These are phyloP conservation scores for Pueraria montana DNA, from an alignment of 306 rosid genomes.

Conservation along the genomic window DNA sequence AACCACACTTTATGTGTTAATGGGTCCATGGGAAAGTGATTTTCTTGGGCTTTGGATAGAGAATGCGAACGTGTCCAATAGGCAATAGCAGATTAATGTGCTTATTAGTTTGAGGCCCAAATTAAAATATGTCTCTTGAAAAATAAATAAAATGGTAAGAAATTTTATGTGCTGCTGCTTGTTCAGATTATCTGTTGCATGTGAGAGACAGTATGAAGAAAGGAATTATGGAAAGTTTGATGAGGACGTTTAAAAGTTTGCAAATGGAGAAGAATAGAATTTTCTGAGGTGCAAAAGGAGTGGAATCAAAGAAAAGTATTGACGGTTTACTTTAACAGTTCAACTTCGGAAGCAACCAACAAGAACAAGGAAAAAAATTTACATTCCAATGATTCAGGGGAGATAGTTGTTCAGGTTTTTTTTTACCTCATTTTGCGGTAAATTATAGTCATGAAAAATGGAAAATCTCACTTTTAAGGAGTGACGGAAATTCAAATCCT, in stretches of 20 bases:
- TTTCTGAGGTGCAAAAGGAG: slow-evolving; percentile 55
- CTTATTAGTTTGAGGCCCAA: not conserved
- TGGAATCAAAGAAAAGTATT: slow-evolving; percentile 71
- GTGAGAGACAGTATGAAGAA: slow-evolving; percentile 56
- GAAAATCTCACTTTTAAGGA: slow-evolving; percentile 25
- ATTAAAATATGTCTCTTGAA: not conserved
- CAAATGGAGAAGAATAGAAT: slow-evolving; percentile 50
- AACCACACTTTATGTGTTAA: too few relatives aligned
- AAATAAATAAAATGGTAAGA: not conserved
- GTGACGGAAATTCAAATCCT: too few relatives aligned
- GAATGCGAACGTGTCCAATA: not conserved
- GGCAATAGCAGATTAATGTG: not conserved
- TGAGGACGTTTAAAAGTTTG: slow-evolving; percentile 34
- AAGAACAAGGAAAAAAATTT: not conserved
- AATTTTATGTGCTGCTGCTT: not conserved
- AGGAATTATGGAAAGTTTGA: slow-evolving; percentile 52
- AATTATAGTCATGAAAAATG: not conserved
- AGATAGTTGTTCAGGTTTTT: not conserved
- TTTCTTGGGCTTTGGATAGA: not conserved
- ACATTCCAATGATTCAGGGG: slow-evolving; percentile 20
- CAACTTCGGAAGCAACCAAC: slow-evolving; percentile 38
- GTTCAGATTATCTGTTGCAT: slow-evolving; percentile 1
- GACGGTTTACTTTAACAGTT: slow-evolving; percentile 30
- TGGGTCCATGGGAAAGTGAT: not conserved
- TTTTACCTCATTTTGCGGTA: not conserved